These are phyloP conservation scores for Lactarius indigo DNA, from an alignment of 768 basidiomycete species.

Conservation along the genomic window DNA sequence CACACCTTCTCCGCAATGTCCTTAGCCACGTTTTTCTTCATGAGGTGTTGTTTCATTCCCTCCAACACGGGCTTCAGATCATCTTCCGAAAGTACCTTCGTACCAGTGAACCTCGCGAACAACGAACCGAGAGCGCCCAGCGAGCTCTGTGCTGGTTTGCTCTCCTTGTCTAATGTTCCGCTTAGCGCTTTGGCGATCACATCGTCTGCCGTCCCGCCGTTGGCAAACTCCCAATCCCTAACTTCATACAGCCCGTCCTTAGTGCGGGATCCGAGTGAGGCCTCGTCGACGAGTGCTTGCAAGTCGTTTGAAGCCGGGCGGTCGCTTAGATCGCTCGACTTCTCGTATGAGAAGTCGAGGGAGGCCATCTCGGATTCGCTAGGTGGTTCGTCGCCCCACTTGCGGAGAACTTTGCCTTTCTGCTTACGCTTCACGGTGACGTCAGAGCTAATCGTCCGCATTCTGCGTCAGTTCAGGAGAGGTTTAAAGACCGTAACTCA, in stretches of 20 bases:
- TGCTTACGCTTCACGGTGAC: constrained; percentile 46
- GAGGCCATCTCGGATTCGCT: constrained; percentile 89
- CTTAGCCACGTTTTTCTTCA: constrained; percentile 98
- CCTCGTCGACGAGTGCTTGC: constrained; percentile 59
- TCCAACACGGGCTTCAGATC: constrained; percentile 87
- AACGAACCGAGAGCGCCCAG: constrained; percentile 69
- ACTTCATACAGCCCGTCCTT: constrained; percentile 72
- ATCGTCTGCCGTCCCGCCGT: constrained; percentile 42
- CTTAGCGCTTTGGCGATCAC: constrained; percentile 60
- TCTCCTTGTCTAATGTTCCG: constrained; percentile 34
- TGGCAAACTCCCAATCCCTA: constrained; percentile 79
- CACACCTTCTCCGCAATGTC: constrained; percentile 95
- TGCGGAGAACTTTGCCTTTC: constrained; percentile 70
- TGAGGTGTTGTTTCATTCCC: constrained; percentile 96
- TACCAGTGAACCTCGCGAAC: constrained; percentile 82
- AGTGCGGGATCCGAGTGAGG: constrained; percentile 73
- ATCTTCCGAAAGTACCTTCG: constrained; percentile 73
- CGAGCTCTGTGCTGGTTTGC: constrained; percentile 39
- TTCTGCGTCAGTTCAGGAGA: constrained; percentile 5
- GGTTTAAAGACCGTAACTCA: constrained; percentile 36
- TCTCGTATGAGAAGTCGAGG: constrained; percentile 80
- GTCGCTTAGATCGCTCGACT: constrained; percentile 36
- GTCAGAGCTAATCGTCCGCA: constrained; percentile 47
- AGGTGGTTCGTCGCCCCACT: constrained; percentile 85
- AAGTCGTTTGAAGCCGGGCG: constrained; percentile 42